Percentiles rank a stretch among this genome's conserved stretches.
Evolutionary conservation across 768 basidiomycete genomes (phyloP).

Genomic region (Paxillus ammoniavirescens): DNA sequence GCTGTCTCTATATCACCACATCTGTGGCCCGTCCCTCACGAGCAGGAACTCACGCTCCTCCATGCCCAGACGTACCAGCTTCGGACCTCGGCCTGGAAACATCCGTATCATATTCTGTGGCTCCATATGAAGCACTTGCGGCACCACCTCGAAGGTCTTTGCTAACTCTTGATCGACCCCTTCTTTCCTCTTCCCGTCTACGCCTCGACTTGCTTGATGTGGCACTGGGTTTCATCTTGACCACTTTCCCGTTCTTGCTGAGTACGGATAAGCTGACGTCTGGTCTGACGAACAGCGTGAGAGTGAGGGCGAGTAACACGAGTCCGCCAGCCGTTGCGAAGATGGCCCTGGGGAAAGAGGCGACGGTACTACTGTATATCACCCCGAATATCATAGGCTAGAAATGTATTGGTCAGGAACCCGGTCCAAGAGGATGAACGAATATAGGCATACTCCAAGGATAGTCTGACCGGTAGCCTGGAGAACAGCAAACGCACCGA

Average conservation of each 20-base stretch:
- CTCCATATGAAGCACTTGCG: slow-evolving; percentile 20
- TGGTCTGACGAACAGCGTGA: slow-evolving; percentile 44
- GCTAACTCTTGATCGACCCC: slow-evolving; percentile 33
- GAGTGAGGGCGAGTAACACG: slow-evolving; percentile 45
- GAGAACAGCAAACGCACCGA: slow-evolving; percentile 70
- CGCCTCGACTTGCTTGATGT: slow-evolving; percentile 10
- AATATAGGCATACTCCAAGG: slow-evolving; percentile 36
- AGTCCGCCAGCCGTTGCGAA: slow-evolving; percentile 61
- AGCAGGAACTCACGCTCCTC: background rate
- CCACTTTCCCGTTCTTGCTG: slow-evolving; percentile 7
- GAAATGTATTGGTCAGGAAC: background rate
- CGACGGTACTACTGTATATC: slow-evolving; percentile 65
- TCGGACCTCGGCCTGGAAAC: slow-evolving; percentile 5
- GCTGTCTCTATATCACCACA: background rate
- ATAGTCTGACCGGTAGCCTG: slow-evolving; percentile 67
- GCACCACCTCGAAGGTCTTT: slow-evolving; percentile 40
- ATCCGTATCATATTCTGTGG: slow-evolving; percentile 8
- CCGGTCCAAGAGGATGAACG: slow-evolving; percentile 7
- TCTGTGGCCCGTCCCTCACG: background rate
- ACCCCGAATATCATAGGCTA: slow-evolving; percentile 72
- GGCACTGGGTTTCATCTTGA: background rate
- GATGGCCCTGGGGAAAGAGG: slow-evolving; percentile 63
- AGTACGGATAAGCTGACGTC: slow-evolving; percentile 23
- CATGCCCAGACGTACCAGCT: slow-evolving; percentile 4
- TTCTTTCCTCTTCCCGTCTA: slow-evolving; percentile 14